Percentiles rank a stretch among this genome's conserved stretches.
Conservation (phyloP, 2,329 filamentous ascomycete genomes). For the Trichoderma sp. region DNA sequence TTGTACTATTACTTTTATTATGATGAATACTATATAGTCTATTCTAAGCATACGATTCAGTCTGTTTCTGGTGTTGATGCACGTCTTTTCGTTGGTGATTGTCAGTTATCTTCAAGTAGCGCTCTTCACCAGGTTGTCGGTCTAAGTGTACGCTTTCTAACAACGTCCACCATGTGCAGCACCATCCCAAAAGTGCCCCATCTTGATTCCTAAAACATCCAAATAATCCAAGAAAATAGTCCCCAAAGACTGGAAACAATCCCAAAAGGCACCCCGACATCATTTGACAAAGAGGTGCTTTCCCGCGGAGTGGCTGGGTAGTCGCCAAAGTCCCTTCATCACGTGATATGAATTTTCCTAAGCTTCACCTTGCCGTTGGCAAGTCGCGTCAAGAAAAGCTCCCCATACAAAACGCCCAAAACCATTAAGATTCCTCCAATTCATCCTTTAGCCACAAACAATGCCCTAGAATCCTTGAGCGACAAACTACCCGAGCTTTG, state of each 20-base stretch:
- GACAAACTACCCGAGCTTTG: background rate
- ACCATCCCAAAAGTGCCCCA: background rate
- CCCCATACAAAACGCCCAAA: conserved; percentile 1
- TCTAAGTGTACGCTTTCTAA: background rate
- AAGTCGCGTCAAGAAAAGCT: conserved; percentile 19
- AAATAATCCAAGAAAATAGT: background rate
- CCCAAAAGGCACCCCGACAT: background rate
- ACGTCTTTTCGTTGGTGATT: background rate
- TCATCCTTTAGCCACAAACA: background rate
- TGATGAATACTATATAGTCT: background rate
- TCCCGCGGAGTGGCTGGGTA: background rate
- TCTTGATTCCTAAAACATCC: background rate
- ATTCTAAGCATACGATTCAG: background rate
- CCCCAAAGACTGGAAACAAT: background rate
- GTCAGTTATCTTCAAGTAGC: too few relatives aligned
- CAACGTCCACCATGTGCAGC: background rate
- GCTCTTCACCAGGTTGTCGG: background rate
- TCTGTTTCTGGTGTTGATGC: background rate
- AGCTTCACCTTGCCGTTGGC: conserved; percentile 13
- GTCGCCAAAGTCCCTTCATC: background rate
- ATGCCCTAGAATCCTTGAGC: background rate
- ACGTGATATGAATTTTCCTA: conserved; percentile 9
- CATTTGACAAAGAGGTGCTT: background rate
- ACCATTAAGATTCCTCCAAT: background rate
- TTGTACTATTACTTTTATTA: background rate